Percentiles rank a stretch among this genome's conserved stretches.
phyloP scores from a whole-genome alignment of 75 land plant species.

The Cryptomeria japonica region DNA sequence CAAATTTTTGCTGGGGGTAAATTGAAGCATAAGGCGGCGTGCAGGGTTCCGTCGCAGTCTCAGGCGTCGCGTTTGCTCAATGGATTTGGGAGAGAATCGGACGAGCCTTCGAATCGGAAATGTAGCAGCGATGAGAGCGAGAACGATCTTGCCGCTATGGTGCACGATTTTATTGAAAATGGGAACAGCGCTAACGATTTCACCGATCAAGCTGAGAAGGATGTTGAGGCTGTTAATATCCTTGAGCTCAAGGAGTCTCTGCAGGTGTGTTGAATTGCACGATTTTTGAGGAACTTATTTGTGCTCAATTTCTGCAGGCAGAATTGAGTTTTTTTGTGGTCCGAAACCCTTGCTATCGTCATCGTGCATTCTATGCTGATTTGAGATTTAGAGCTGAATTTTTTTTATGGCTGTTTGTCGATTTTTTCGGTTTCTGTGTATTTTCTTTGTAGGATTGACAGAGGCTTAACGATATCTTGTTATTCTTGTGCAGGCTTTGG shows the following conservation, averaged over 20 bases:
- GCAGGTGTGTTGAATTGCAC: neutral
- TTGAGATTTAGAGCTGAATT: neutral
- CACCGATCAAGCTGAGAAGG: slow-evolving; percentile 43
- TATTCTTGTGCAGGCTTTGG: neutral
- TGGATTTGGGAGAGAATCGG: slow-evolving; percentile 5
- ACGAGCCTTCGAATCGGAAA: neutral
- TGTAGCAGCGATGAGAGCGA: slow-evolving; percentile 67
- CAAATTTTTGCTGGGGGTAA: neutral
- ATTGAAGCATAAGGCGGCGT: slow-evolving; percentile 6
- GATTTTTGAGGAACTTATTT: neutral
- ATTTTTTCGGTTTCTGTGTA: neutral
- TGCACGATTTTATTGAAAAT: slow-evolving; percentile 80
- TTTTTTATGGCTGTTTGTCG: neutral
- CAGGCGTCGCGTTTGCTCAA: slow-evolving; percentile 4
- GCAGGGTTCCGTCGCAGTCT: slow-evolving; percentile 8
- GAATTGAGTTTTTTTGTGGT: neutral
- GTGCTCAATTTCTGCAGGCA: neutral
- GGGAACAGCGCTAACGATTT: slow-evolving; percentile 41
- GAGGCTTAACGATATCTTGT: neutral
- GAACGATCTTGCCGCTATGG: slow-evolving; percentile 77
- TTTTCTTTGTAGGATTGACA: neutral
- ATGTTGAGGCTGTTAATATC: neutral
- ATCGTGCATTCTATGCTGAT: neutral
- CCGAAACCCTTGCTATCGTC: neutral
- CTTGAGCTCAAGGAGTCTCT: slow-evolving; percentile 9